Evolutionary conservation across 495 filamentous ascomycete genomes (phyloP), one percentile per base, ranked within the genome.

Genomic region (Aspergillus haitiensis): DNA sequence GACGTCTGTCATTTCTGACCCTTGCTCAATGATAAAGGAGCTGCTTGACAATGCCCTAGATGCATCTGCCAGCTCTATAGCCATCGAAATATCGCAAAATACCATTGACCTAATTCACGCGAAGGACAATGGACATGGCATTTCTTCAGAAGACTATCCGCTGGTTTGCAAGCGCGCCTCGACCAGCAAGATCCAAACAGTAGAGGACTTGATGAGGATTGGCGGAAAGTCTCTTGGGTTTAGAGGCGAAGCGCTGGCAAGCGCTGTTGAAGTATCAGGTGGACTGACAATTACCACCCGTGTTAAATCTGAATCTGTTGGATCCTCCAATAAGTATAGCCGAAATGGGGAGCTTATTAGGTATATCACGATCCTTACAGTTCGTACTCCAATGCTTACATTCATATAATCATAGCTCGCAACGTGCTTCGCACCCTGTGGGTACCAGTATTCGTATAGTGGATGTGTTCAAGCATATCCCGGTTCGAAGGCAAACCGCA

Each of bases 31-130:
- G 13, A 82, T 95, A 53, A 98, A 98, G 70, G 94, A 98, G 67
- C 83, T 98, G 9, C 67, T 98, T 35, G 94, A 98, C 59, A 98
- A 98, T 70, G 84, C 91, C 16, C 78, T 98, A 8, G 94, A 98
- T 71, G 89, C 93, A 5, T 81, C 81, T 27, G 89, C 93, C 6
- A 85, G 87, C 2, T 84, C 84, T 0, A 78, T 98, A 39, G 80
- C 84, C 33, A 75, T 98, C 35, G 80, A 93, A 56, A 78, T 96
- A 32, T 88, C 90, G 2, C 64, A 77, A 27, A 92, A 97, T 62
- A 85, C 88, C 0, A 68, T 97, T 11, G 89, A 93, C 69, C 77
- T 83, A n/a, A 87, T 98, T 48, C 89, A 93, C 62, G 86, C 97
- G 55, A 88, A 89, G 58, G 94, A 98, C 71, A 96, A 96, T 73